phyloP scores from a whole-genome alignment of 176 grass and related monocot genomes.

The Eremochloa ophiuroides region DNA sequence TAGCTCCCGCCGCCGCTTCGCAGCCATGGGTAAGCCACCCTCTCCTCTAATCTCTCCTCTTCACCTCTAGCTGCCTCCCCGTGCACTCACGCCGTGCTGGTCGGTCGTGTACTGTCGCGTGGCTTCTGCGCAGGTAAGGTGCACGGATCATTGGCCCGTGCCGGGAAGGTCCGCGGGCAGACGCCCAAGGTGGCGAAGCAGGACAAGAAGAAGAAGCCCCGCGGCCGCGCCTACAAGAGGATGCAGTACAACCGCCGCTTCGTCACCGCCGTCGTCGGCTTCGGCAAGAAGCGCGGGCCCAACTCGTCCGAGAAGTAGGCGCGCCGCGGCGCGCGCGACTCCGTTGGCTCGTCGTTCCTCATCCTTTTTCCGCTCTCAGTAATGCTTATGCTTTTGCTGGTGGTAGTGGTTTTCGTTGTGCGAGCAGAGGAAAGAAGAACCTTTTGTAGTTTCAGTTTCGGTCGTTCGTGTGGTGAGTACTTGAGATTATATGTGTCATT shows the following conservation, averaged over 20 bases:
- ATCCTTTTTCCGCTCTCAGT: background rate
- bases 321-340: background rate
- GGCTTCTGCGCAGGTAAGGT: conserved; percentile 93
- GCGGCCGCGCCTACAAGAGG: conserved; percentile 76
- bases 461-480: conserved; percentile 8
- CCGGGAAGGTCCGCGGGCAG: conserved; percentile 78
- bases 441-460: background rate
- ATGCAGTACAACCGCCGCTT: conserved; percentile 97
- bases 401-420: conserved; percentile 2
- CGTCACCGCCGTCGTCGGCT: conserved; percentile 82
- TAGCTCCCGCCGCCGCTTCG: background rate
- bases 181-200: conserved; percentile 91
- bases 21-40: conserved; percentile 28
- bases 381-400: conserved; percentile 2
- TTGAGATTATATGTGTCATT: conserved; percentile 2
- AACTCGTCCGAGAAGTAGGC: conserved; percentile 87
- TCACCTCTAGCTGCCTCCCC: background rate
- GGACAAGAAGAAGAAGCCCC: conserved; percentile 92
- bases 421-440: conserved; percentile 12
- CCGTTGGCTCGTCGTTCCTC: background rate
- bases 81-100: background rate
- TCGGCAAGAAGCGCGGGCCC: conserved; percentile 87
- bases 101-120: background rate
- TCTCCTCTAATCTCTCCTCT: background rate
- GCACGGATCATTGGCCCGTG: conserved; percentile 80